phyloP scores from a whole-genome alignment of 2,329 filamentous ascomycete species.

The Beauveria varroae region DNA sequence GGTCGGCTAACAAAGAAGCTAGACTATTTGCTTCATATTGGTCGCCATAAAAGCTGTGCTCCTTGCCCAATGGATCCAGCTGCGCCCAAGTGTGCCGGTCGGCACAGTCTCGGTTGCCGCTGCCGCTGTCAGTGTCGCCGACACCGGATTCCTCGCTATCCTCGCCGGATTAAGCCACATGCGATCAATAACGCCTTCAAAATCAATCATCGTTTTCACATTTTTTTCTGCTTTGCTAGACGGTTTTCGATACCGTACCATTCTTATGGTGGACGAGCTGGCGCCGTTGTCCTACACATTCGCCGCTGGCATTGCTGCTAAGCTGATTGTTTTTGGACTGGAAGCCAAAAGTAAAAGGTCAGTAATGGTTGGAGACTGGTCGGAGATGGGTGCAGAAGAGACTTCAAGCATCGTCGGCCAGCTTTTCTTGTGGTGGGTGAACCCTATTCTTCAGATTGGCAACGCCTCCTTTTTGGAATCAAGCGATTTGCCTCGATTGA shows the following conservation, averaged over 20 bases:
- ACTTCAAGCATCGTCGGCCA: slow-evolving; percentile 17
- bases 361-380: slow-evolving; percentile 19
- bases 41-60: background rate
- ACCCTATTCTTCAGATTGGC: slow-evolving; percentile 11
- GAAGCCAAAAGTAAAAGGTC: slow-evolving; percentile 13
- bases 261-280: slow-evolving; percentile 26
- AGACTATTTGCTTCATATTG: background rate
- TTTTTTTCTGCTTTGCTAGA: slow-evolving; percentile 32
- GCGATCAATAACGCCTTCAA: slow-evolving; percentile 29
- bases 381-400: slow-evolving; percentile 21
- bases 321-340: slow-evolving; percentile 16
- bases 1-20: background rate
- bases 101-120: slow-evolving; percentile 9
- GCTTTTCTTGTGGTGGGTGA: slow-evolving; percentile 19
- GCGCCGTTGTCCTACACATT: slow-evolving; percentile 16
- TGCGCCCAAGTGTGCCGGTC: background rate
- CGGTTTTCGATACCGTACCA: slow-evolving; percentile 27
- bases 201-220: slow-evolving; percentile 29
- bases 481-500: background rate
- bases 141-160: slow-evolving; percentile 17
- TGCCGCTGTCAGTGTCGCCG: slow-evolving; percentile 21
- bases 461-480: slow-evolving; percentile 8
- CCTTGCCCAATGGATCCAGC: background rate
- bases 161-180: slow-evolving; percentile 26
- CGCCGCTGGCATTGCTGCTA: slow-evolving; percentile 22